Evolutionary conservation across 257 asterid genomes (phyloP).

Genomic region (Penstemon barbatus): DNA sequence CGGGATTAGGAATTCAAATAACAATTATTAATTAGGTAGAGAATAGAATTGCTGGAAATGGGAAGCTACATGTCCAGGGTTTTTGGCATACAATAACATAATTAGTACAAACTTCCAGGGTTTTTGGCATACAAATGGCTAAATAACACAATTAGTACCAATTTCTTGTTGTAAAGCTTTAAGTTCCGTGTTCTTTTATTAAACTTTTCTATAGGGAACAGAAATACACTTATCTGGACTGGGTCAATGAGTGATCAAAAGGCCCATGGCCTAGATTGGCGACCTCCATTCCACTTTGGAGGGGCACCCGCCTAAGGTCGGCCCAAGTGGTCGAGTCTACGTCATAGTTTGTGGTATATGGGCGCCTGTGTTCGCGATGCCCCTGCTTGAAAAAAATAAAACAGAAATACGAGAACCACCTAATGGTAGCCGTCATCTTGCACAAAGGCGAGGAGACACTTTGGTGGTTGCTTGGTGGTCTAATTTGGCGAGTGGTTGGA

Average conservation of each 20-base stretch:
- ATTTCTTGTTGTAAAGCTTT: background rate
- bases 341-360: slow-evolving; percentile 26
- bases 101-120: background rate
- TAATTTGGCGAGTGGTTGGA: slow-evolving; percentile 11
- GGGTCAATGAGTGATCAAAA: slow-evolving; percentile 23
- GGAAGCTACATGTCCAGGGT: background rate
- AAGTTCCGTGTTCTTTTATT: background rate
- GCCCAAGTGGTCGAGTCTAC: slow-evolving; percentile 23
- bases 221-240: slow-evolving; percentile 25
- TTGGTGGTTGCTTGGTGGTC: slow-evolving; percentile 12
- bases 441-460: slow-evolving; percentile 7
- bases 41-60: background rate
- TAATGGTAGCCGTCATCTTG: background rate
- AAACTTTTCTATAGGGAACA: background rate
- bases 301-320: slow-evolving; percentile 23
- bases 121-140: slow-evolving; percentile 17
- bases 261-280: slow-evolving; percentile 29
- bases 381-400: no score
- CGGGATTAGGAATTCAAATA: background rate
- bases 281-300: slow-evolving; percentile 27
- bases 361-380: no score
- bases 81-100: slow-evolving; percentile 1
- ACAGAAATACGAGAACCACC: no score
- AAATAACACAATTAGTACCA: background rate
- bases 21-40: slow-evolving; percentile 20